Evolutionary conservation across 2,329 filamentous ascomycete genomes (phyloP).

Genomic region (Fusarium piperis): DNA sequence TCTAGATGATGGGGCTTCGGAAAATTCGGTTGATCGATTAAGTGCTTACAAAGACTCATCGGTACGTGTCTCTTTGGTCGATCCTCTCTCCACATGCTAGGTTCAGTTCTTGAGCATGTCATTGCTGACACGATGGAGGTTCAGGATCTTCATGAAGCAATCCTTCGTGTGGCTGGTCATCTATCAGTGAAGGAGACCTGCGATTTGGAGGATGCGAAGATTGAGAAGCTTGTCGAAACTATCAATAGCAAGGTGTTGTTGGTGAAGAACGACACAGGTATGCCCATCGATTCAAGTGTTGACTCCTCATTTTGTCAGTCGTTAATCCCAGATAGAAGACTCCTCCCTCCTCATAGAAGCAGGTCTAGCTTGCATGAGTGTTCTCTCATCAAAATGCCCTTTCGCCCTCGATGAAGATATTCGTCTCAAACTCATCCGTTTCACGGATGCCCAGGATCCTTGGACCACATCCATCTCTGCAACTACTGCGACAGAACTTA

Average conservation of each 20-base stretch:
- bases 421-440: conserved; percentile 47
- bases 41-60: background rate
- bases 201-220: background rate
- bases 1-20: background rate
- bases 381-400: conserved; percentile 30
- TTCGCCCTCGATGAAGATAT: conserved; percentile 19
- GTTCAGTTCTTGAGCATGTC: background rate
- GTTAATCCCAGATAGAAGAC: background rate
- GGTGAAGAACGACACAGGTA: conserved; percentile 2
- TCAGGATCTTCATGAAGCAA: conserved; percentile 12
- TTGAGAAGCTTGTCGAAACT: background rate
- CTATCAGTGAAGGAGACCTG: background rate
- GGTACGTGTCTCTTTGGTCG: background rate
- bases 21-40: background rate
- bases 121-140: conserved; percentile 1
- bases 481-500: conserved; percentile 44
- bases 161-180: conserved; percentile 2
- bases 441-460: conserved; percentile 45
- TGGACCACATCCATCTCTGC: conserved; percentile 52
- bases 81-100: background rate
- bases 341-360: conserved; percentile 35
- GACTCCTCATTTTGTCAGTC: background rate
- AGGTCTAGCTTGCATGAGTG: conserved; percentile 41
- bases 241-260: conserved; percentile 3
- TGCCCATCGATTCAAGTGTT: background rate